phyloP scores from a whole-genome alignment of 2,329 filamentous ascomycete species.

The Fusarium nisikadoi region DNA sequence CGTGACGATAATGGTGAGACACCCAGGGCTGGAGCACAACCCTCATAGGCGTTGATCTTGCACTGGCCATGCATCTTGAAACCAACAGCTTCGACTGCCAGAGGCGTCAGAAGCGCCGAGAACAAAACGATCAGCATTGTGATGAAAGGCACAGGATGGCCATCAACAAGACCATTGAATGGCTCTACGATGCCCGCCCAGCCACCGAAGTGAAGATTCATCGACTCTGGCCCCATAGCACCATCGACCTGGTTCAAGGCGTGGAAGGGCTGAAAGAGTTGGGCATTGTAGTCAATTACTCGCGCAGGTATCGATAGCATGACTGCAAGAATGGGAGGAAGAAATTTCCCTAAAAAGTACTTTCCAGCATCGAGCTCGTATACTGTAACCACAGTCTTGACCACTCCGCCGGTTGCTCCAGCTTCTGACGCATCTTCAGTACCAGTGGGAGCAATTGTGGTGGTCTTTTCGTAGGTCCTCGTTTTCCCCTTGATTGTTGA shows the following conservation, averaged over 20 bases:
- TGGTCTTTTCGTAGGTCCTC: conserved; percentile 30
- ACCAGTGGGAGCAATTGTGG: conserved; percentile 24
- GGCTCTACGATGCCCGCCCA: conserved; percentile 51
- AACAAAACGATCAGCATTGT: conserved; percentile 43
- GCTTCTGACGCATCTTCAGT: conserved; percentile 9
- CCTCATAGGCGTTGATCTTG: conserved; percentile 28
- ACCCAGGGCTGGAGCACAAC: conserved; percentile 40
- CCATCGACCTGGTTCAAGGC: conserved; percentile 54
- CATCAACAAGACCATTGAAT: conserved; percentile 47
- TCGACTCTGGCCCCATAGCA: conserved; percentile 53
- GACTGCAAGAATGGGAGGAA: conserved; percentile 55
- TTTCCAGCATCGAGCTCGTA: conserved; percentile 33
- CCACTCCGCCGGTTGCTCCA: conserved; percentile 7
- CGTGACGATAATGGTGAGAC: conserved; percentile 35
- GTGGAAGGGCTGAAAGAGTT: conserved; percentile 59
- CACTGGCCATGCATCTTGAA: conserved; percentile 44
- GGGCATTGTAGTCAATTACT: conserved; percentile 56
- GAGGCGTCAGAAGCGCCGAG: conserved; percentile 34
- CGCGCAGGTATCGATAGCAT: conserved; percentile 55
- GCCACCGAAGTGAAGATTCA: conserved; percentile 56
- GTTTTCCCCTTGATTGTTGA: conserved; percentile 37
- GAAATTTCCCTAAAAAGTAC: conserved; percentile 57
- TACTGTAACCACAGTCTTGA: conserved; percentile 25
- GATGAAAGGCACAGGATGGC: conserved; percentile 42
- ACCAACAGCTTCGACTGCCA: conserved; percentile 41